phyloP scores from a whole-genome alignment of 306 rosid species.

The Gleditsia sinensis region DNA sequence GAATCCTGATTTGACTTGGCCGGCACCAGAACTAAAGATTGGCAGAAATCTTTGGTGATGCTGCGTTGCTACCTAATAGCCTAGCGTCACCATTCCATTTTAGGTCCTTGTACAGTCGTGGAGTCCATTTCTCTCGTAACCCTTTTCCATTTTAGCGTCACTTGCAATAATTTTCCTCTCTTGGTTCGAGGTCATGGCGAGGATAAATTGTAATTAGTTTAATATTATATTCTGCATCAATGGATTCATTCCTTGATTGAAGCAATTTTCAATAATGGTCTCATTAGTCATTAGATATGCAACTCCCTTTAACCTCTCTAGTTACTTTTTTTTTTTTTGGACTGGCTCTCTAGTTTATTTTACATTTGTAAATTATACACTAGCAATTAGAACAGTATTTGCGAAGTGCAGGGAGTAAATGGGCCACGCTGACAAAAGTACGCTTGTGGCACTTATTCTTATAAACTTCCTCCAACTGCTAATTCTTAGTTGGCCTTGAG shows the following conservation, averaged over 20 bases:
- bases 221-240: background rate
- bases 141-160: too few species aligned
- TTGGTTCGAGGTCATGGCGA: background rate
- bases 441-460: background rate
- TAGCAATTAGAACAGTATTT: background rate
- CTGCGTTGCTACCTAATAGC: background rate
- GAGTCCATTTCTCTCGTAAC: background rate
- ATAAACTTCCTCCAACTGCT: background rate
- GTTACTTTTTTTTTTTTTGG: too few species aligned
- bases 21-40: slow-evolving; percentile 14
- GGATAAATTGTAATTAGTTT: background rate
- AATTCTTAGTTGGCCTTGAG: too few species aligned
- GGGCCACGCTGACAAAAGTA: background rate
- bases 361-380: background rate
- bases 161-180: background rate
- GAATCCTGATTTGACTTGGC: slow-evolving; percentile 9
- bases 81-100: background rate
- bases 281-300: background rate
- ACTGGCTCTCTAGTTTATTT: too few species aligned
- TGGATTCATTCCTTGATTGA: too few species aligned
- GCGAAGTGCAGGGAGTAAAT: too few species aligned
- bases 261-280: background rate
- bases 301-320: too few species aligned
- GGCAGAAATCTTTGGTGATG: slow-evolving; percentile 1
- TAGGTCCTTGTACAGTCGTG: background rate